These are phyloP conservation scores for Coemansia sp. DNA, from an alignment of 192 early-diverging fungal species.

Conservation along the genomic window DNA sequence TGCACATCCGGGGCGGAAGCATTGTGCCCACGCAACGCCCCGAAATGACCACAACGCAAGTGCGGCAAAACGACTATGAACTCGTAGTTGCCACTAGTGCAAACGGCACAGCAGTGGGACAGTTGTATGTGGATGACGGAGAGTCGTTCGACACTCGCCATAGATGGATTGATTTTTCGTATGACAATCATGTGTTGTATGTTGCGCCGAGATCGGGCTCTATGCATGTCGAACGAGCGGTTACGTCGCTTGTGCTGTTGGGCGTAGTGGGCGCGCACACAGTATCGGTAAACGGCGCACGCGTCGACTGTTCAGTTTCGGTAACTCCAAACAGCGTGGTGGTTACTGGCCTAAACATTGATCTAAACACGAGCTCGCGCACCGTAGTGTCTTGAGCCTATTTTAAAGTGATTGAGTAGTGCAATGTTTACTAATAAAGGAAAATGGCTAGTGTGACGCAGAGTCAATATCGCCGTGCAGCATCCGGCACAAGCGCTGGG, in stretches of 20 bases:
- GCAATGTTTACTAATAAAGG: neutral
- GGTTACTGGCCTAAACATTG: slow-evolving; percentile 15
- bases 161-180: slow-evolving; percentile 30
- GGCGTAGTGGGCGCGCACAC: slow-evolving; percentile 13
- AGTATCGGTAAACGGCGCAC: slow-evolving; percentile 15
- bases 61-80: slow-evolving; percentile 42
- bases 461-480: slow-evolving; percentile 9
- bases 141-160: slow-evolving; percentile 37
- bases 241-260: slow-evolving; percentile 23
- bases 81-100: slow-evolving; percentile 60
- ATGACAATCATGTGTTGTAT: neutral
- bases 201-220: slow-evolving; percentile 12
- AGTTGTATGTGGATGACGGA: slow-evolving; percentile 66
- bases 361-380: slow-evolving; percentile 9
- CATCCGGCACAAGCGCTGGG: slow-evolving; percentile 10
- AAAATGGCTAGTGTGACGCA: neutral
- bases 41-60: slow-evolving; percentile 51
- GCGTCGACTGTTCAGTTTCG: neutral
- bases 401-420: neutral
- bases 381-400: slow-evolving; percentile 2
- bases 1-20: slow-evolving; percentile 61
- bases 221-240: slow-evolving; percentile 5
- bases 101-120: slow-evolving; percentile 49
- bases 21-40: slow-evolving; percentile 59
- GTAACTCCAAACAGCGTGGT: slow-evolving; percentile 10